Percentiles rank a stretch among this genome's conserved stretches.
Conservation (phyloP, 2,329 filamentous ascomycete genomes). For the Aspergillus glaucus region DNA sequence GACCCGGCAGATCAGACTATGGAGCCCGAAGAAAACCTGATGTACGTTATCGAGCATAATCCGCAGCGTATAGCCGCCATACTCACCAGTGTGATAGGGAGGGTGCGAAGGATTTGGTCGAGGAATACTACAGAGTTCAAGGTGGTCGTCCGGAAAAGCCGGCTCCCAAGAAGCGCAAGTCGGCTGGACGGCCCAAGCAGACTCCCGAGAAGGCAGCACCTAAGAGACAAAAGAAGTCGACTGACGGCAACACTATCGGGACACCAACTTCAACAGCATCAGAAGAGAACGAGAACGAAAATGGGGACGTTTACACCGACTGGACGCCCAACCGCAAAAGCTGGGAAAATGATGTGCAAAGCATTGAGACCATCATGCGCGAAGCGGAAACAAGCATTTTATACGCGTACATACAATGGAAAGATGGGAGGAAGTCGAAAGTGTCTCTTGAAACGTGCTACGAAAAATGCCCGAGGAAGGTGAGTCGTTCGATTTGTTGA, state of each 20-base stretch:
- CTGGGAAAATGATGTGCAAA: slow-evolving; percentile 40
- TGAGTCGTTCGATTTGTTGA: slow-evolving; percentile 13
- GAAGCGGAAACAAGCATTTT: slow-evolving; percentile 28
- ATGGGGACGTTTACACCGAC: slow-evolving; percentile 14
- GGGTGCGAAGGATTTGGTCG: slow-evolving; percentile 33
- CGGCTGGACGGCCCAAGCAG: slow-evolving; percentile 24
- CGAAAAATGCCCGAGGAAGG: slow-evolving; percentile 38
- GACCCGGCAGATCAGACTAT: slow-evolving; percentile 38
- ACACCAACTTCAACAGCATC: slow-evolving; percentile 13
- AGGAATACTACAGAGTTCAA: slow-evolving; percentile 36
- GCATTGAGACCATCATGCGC: slow-evolving; percentile 39
- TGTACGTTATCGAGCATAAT: slow-evolving; percentile 22
- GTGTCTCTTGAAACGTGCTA: slow-evolving; percentile 37
- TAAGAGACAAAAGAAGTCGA: slow-evolving; percentile 25
- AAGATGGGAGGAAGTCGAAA: slow-evolving; percentile 39
- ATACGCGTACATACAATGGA: slow-evolving; percentile 38
- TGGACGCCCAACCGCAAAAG: slow-evolving; percentile 37
- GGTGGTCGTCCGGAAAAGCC: slow-evolving; percentile 36
- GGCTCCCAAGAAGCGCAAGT: slow-evolving; percentile 29
- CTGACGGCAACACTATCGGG: slow-evolving; percentile 9
- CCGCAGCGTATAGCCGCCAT: background rate
- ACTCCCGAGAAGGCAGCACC: slow-evolving; percentile 14
- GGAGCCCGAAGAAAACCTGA: slow-evolving; percentile 41
- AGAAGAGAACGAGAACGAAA: no score
- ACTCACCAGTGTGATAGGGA: slow-evolving; percentile 24